phyloP scores from a whole-genome alignment of 176 grass and related monocot genomes.

The Neostapfia colusana region DNA sequence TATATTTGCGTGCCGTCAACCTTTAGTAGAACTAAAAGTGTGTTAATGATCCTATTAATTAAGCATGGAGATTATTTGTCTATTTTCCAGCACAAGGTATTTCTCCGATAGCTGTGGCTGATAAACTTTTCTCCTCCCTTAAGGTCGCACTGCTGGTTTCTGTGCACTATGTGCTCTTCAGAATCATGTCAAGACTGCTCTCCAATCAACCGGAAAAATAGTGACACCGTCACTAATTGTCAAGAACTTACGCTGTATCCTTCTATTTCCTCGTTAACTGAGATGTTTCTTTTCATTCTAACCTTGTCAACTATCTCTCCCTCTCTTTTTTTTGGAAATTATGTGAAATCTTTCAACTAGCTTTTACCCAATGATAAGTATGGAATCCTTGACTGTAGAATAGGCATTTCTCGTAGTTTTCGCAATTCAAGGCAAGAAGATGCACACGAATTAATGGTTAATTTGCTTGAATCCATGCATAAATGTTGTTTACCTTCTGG shows the following conservation, averaged over 20 bases:
- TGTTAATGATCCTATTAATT: slow-evolving; percentile 17
- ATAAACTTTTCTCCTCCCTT: background rate
- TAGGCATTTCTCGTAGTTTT: slow-evolving; percentile 92
- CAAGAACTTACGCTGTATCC: slow-evolving; percentile 91
- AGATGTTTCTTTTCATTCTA: background rate
- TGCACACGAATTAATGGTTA: slow-evolving; percentile 98
- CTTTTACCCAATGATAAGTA: background rate
- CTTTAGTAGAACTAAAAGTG: background rate
- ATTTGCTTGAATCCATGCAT: slow-evolving; percentile 97
- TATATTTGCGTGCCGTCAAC: background rate
- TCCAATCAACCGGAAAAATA: slow-evolving; percentile 91
- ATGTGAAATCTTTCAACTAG: background rate
- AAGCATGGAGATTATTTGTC: background rate
- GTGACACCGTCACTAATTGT: slow-evolving; percentile 73
- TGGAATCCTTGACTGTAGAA: slow-evolving; percentile 43
- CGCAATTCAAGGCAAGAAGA: slow-evolving; percentile 93
- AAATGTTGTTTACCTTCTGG: slow-evolving; percentile 96
- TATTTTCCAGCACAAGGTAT: background rate
- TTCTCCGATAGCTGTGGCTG: slow-evolving; percentile 22
- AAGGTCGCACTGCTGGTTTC: slow-evolving; percentile 83
- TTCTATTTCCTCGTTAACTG: slow-evolving; percentile 33
- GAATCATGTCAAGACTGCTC: slow-evolving; percentile 80
- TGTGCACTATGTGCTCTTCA: slow-evolving; percentile 97
- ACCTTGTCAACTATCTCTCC: background rate
- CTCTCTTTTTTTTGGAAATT: background rate